phyloP scores from a whole-genome alignment of 2,329 filamentous ascomycete genomes.

The Arthroderma sp. region DNA sequence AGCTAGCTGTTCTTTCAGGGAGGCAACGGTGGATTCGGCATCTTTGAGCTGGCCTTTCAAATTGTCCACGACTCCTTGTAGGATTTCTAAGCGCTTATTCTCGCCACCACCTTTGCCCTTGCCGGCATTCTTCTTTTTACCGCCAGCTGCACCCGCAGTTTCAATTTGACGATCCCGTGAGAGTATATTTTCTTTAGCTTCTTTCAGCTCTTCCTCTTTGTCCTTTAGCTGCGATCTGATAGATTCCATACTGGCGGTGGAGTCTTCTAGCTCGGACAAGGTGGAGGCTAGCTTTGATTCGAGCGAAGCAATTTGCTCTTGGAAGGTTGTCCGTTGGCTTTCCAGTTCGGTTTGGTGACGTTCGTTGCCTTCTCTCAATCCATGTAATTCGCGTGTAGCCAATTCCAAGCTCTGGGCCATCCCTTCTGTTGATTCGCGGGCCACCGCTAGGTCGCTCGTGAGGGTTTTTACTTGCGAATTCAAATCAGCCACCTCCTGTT shows the following conservation, averaged over 20 bases:
- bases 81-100: conserved; percentile 41
- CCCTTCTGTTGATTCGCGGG: conserved; percentile 56
- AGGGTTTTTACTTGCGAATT: conserved; percentile 55
- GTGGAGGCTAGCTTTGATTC: conserved; percentile 22
- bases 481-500: conserved; percentile 57
- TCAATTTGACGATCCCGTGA: background rate
- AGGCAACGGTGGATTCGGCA: conserved; percentile 37
- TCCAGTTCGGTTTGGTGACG: conserved; percentile 36
- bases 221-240: conserved; percentile 28
- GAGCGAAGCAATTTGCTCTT: conserved; percentile 32
- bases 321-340: conserved; percentile 27
- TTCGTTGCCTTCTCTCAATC: conserved; percentile 40
- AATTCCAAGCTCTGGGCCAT: conserved; percentile 54
- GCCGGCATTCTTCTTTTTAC: conserved; percentile 20
- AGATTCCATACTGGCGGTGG: conserved; percentile 19
- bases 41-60: conserved; percentile 41
- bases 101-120: conserved; percentile 17
- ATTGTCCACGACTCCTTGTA: conserved; percentile 43
- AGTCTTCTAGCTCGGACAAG: conserved; percentile 20
- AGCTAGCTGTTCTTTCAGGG: conserved; percentile 30
- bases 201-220: conserved; percentile 28
- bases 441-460: conserved; percentile 55
- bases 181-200: conserved; percentile 12
- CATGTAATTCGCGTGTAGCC: conserved; percentile 50
- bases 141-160: background rate